Conservation (phyloP, 169 alveolate species). For the Eimeria zaria region DNA sequence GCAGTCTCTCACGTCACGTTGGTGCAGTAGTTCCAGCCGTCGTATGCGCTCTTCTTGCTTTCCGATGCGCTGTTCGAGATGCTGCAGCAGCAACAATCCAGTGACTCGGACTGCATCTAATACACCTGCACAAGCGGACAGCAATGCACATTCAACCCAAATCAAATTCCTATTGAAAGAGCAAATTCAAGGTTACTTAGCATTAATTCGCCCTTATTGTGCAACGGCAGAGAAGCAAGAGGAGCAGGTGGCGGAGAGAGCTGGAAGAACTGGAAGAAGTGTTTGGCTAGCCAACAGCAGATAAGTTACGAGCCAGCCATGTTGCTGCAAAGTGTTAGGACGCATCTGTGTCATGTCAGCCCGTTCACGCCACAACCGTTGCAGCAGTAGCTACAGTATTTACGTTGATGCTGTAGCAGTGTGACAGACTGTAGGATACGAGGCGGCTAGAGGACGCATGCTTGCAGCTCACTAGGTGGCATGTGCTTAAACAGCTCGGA, state of each 20-base stretch:
- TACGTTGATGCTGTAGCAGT: neutral
- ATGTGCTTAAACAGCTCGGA: conserved; percentile 70
- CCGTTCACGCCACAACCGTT: neutral
- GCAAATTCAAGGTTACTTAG: neutral
- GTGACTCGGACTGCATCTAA: conserved; percentile 67
- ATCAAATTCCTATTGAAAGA: neutral
- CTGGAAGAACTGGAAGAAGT: neutral
- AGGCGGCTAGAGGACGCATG: neutral
- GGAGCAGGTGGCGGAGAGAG: neutral
- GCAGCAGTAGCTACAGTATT: neutral
- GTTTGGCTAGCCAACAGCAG: neutral
- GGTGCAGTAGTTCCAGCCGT: conserved; percentile 45
- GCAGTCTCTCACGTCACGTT: conserved; percentile 24
- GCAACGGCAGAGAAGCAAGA: neutral
- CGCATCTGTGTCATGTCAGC: neutral
- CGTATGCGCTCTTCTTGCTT: conserved; percentile 72
- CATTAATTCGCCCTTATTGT: neutral
- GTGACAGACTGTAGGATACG: neutral
- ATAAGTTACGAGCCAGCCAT: neutral
- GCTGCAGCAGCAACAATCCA: conserved; percentile 56
- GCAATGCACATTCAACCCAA: neutral
- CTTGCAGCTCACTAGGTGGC: conserved; percentile 45
- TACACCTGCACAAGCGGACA: neutral
- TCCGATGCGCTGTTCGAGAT: conserved; percentile 48
- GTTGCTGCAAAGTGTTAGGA: neutral